Evolutionary conservation across 805 yeast species (phyloP).

Genomic region (Cyberlindnera amylophila): DNA sequence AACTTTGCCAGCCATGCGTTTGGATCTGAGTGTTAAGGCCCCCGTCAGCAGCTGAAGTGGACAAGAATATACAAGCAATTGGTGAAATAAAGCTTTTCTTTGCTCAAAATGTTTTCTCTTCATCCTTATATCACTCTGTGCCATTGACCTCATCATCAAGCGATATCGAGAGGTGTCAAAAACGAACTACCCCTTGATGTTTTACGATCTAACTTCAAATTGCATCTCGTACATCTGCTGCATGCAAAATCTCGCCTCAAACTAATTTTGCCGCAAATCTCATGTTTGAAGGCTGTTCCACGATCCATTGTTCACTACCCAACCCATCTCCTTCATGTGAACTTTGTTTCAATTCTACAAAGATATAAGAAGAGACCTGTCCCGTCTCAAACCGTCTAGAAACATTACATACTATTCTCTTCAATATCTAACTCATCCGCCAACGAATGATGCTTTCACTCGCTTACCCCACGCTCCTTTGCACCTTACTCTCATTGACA

Average conservation of each 20-base stretch:
- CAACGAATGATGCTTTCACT: conserved; percentile 5
- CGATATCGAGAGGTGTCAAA: no score
- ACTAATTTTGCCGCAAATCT: not conserved
- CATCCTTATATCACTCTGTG: no score
- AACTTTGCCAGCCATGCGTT: not conserved
- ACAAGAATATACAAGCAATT: not conserved
- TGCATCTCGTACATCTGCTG: not conserved
- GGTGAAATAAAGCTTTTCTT: not conserved
- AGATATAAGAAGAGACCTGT: not conserved
- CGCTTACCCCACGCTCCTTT: not conserved
- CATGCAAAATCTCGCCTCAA: not conserved
- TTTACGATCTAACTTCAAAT: not conserved
- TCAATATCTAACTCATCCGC: not conserved
- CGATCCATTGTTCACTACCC: not conserved
- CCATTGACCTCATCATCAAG: no score
- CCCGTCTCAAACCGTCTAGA: not conserved
- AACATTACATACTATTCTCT: not conserved
- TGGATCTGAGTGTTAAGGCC: not conserved
- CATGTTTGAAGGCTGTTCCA: not conserved
- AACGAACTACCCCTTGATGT: not conserved
- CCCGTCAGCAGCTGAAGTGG: not conserved
- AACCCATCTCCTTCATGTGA: not conserved
- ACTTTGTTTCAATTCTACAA: not conserved
- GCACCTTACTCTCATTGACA: not conserved
- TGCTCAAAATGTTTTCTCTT: no score